Conservation (phyloP, 2,329 filamentous ascomycete genomes). For the Colletotrichum brevisporum region DNA sequence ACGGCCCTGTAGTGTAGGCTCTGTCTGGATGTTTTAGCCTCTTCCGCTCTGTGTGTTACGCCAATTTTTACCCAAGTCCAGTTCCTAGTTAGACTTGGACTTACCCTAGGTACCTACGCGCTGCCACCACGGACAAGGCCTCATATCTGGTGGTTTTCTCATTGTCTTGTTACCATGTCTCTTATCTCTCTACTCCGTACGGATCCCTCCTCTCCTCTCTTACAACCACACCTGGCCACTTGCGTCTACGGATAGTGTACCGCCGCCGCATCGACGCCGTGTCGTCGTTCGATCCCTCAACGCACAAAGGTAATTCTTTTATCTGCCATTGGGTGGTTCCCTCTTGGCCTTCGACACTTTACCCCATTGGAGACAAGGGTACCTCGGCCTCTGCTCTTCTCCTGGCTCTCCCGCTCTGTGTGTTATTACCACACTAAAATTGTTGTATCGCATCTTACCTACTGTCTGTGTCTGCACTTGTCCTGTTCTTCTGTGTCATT, state of each 20-base stretch:
- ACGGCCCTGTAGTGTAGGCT: background rate
- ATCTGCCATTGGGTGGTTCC: conserved; percentile 18
- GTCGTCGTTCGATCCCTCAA: conserved; percentile 21
- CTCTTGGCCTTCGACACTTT: conserved; percentile 4
- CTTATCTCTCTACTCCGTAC: background rate
- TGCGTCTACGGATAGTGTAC: background rate
- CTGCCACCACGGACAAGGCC: background rate
- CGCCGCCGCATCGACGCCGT: conserved; percentile 2
- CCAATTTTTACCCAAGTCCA: too few species aligned
- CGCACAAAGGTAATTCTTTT: conserved; percentile 17
- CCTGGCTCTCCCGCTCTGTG: too few species aligned
- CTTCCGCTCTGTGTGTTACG: too few species aligned
- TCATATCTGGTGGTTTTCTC: too few species aligned
- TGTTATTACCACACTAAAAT: too few species aligned
- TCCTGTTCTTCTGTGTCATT: conserved; percentile 29
- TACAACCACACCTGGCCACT: conserved; percentile 10
- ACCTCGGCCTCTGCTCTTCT: too few species aligned
- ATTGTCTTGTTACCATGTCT: too few species aligned
- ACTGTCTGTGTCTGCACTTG: conserved; percentile 1
- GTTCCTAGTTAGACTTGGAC: background rate
- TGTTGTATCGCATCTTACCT: background rate
- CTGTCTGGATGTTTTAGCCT: background rate
- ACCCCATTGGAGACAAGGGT: too few species aligned
- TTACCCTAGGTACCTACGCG: conserved; percentile 11
- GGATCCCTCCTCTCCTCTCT: background rate